Evolutionary conservation across 768 basidiomycete genomes (phyloP), one percentile per base, ranked within the genome.

Genomic region (Kwoniella dendrophila): DNA sequence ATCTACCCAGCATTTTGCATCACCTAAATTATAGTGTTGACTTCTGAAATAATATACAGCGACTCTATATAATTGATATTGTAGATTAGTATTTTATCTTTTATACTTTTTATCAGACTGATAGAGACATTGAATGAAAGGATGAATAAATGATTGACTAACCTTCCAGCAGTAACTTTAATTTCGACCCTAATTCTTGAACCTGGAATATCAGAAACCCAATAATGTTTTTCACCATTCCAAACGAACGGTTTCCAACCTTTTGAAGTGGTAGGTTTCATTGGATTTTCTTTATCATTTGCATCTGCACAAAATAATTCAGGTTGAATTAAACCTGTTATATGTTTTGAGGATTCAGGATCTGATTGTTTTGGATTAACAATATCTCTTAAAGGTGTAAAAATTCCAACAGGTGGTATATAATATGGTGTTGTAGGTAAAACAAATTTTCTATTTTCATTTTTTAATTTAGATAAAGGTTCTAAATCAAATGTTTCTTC

Each of bases 181-280:
- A 78, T 73, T 40, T 78, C 74, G 22, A 78, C 73, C 45, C 69
- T 41, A n/a, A 78, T 78, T 56, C 67, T 71, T 18, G 74, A 64
- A 4, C 74, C 74, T 26, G 71, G 65, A 7, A 41, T 65, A 38
- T 63, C 50, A 29, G 62, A 68, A 14, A 73, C 67, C 76, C 76
- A 78, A 56, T 67, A 78, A 66, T 76, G 74, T 52, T 78, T 78
- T 51, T 78, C 76, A 2, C 69, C 71, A 51, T 73, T 74, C 76
- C 74, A 78, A 0, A 72, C 74, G 41, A 69, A 74, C 27, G 57
- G 48, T 32, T 66, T 58, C 76, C 76, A 78, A 26, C 76, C 76
- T 7, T 73, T 67, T 7, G 55, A 34, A 6, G 26, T 55, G 6
- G 58, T 65, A 33, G 76, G 76, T 40, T 57, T 60, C 72, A 78